These are phyloP conservation scores for Paxillus rubicundulus DNA, from an alignment of 768 basidiomycete genomes.

Conservation along the genomic window DNA sequence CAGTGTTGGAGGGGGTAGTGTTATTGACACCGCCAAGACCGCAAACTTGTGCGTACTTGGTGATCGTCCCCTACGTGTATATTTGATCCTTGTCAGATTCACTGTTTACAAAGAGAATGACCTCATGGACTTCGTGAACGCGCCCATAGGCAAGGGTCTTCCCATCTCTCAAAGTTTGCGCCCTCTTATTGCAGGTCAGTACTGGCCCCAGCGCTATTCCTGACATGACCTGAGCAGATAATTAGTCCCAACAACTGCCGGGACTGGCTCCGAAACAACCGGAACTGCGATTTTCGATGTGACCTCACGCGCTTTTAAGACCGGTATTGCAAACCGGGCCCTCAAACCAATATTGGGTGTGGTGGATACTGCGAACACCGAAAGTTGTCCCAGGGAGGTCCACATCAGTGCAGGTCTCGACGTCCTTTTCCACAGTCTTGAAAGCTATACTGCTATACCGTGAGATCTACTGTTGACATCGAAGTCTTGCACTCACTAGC, in stretches of 20 bases:
- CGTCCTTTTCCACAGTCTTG: slow-evolving; percentile 93
- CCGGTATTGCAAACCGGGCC: slow-evolving; percentile 90
- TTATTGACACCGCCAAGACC: slow-evolving; percentile 94
- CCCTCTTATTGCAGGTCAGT: slow-evolving; percentile 79
- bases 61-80: not conserved
- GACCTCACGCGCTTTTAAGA: slow-evolving; percentile 90
- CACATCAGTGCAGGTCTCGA: slow-evolving; percentile 95
- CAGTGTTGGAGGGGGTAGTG: slow-evolving; percentile 90
- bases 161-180: slow-evolving; percentile 72
- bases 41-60: slow-evolving; percentile 71
- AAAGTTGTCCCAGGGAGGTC: slow-evolving; percentile 85
- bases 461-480: slow-evolving; percentile 36
- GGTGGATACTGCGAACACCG: slow-evolving; percentile 87
- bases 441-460: slow-evolving; percentile 94
- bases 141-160: slow-evolving; percentile 89
- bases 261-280: slow-evolving; percentile 94
- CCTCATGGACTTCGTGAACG: slow-evolving; percentile 95
- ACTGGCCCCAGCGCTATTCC: not conserved
- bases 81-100: slow-evolving; percentile 50
- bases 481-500: slow-evolving; percentile 4
- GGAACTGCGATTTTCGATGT: slow-evolving; percentile 94
- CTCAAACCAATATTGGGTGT: slow-evolving; percentile 88
- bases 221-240: not conserved
- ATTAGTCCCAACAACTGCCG: slow-evolving; percentile 69
- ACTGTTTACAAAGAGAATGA: slow-evolving; percentile 90